phyloP scores from a whole-genome alignment of 176 grass and related monocot genomes.

The Oropetium thomaeum region DNA sequence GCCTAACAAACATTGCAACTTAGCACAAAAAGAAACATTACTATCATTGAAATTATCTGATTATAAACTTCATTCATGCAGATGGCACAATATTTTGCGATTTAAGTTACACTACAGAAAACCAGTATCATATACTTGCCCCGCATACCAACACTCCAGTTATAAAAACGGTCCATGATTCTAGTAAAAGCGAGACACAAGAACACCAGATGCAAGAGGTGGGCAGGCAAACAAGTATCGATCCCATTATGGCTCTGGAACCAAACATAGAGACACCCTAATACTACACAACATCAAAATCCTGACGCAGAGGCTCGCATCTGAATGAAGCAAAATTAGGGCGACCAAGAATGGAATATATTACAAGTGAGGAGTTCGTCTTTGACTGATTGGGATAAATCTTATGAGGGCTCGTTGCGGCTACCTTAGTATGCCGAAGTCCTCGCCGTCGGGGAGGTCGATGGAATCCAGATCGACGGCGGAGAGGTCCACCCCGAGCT shows the following conservation, averaged over 20 bases:
- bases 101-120: not conserved
- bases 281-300: not conserved
- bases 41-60: not conserved
- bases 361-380: not conserved
- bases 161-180: not conserved
- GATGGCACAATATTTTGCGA: not conserved
- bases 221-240: not conserved
- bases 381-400: not conserved
- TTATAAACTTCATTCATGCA: not conserved
- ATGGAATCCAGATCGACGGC: slow-evolving; percentile 60
- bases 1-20: not conserved
- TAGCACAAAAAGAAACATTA: not conserved
- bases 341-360: not conserved
- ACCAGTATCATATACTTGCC: not conserved
- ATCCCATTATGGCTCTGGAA: not conserved
- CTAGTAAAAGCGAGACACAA: not conserved
- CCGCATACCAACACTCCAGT: not conserved
- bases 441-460: slow-evolving; percentile 59
- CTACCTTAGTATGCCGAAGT: slow-evolving; percentile 77
- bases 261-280: not conserved
- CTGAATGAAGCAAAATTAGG: slow-evolving; percentile 1
- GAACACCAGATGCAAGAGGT: not conserved
- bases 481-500: slow-evolving; percentile 58
- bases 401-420: not conserved
- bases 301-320: not conserved